Evolutionary conservation across 768 basidiomycete genomes (phyloP).

Genomic region (Pleurotus ostreatus): DNA sequence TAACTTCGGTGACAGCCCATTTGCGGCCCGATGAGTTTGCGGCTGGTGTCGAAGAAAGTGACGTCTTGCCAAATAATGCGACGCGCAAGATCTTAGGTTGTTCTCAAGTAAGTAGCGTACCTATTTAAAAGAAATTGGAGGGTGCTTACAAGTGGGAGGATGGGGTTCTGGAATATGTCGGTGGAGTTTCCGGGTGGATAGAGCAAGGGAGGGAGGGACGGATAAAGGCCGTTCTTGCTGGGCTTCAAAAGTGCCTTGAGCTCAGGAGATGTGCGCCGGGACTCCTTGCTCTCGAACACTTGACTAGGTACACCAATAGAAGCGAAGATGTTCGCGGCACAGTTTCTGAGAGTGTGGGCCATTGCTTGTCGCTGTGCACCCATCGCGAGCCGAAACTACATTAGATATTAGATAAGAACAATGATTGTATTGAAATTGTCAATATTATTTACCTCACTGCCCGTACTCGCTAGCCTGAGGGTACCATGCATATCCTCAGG

Average conservation of each 20-base stretch:
- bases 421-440: no score
- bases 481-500: not conserved
- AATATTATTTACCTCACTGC: not conserved
- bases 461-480: not conserved
- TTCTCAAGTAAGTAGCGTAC: not conserved
- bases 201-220: not conserved
- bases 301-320: not conserved
- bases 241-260: no score
- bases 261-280: not conserved
- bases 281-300: not conserved
- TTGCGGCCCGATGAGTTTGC: not conserved
- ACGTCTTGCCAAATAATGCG: no score
- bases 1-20: not conserved
- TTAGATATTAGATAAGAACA: no score
- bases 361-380: not conserved
- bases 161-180: not conserved
- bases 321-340: not conserved
- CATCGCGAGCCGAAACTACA: not conserved
- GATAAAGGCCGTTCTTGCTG: not conserved
- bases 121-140: not conserved
- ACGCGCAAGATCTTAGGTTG: no score
- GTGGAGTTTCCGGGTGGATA: not conserved
- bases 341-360: not conserved
- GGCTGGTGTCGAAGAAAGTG: not conserved
- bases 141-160: not conserved